Percentiles rank a stretch among this genome's conserved stretches.
Evolutionary conservation across 345 rosid genomes (phyloP).

Genomic region (Hirschfeldia incana): DNA sequence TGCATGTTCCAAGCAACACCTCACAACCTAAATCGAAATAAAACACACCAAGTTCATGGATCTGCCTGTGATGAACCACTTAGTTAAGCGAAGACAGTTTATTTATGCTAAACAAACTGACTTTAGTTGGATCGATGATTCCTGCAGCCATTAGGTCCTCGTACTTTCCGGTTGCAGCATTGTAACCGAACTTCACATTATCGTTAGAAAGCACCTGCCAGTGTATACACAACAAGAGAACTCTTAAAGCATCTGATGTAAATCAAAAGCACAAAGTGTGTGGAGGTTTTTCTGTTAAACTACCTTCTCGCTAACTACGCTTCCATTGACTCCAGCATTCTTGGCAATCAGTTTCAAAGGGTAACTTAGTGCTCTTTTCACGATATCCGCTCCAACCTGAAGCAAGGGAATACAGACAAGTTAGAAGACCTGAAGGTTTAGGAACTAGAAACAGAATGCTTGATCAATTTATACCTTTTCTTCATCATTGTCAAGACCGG

Average conservation of each 20-base stretch:
- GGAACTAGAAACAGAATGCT: neutral
- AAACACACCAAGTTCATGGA: slow-evolving; percentile 1
- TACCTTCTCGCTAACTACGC: slow-evolving; percentile 95
- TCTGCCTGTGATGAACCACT: neutral
- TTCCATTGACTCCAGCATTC: slow-evolving; percentile 94
- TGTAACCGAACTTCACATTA: slow-evolving; percentile 68
- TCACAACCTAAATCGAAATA: slow-evolving; percentile 65
- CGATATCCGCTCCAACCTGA: slow-evolving; percentile 95
- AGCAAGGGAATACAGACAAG: neutral
- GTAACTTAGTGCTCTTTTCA: slow-evolving; percentile 86
- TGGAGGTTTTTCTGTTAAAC: neutral
- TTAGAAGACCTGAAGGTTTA: neutral
- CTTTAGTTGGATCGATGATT: slow-evolving; percentile 96
- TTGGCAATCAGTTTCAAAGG: slow-evolving; percentile 92
- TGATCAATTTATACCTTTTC: slow-evolving; percentile 60
- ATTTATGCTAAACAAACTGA: slow-evolving; percentile 15
- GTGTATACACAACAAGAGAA: neutral
- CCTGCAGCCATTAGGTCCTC: slow-evolving; percentile 98
- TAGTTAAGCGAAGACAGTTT: neutral
- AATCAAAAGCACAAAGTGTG: slow-evolving; percentile 3
- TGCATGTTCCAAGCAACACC: slow-evolving; percentile 99
- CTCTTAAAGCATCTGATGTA: slow-evolving; percentile 15
- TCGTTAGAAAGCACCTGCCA: slow-evolving; percentile 76
- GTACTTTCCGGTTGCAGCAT: slow-evolving; percentile 93
- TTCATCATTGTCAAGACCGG: slow-evolving; percentile 74